These are phyloP conservation scores for Clohesyomyces aquaticus DNA, from an alignment of 495 filamentous ascomycete species.

Conservation along the genomic window DNA sequence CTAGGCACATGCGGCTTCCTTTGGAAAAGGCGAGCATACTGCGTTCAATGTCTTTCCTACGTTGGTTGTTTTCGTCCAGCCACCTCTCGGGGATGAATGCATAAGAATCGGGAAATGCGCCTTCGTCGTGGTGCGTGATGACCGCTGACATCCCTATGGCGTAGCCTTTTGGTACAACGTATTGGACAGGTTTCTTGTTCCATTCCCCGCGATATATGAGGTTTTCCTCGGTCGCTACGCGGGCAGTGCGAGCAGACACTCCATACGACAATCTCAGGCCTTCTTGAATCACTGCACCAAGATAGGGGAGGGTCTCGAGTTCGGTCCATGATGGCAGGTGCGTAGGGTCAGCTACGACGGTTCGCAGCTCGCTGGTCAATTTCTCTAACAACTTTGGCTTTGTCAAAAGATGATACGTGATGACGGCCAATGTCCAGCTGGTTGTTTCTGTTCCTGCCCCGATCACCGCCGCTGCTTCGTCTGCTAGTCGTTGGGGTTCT, in stretches of 20 bases:
- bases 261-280: constrained; percentile 53
- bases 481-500: constrained; percentile 6
- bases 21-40: too few species aligned
- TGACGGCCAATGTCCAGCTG: constrained; percentile 14
- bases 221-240: constrained; percentile 50
- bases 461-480: constrained; percentile 25
- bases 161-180: too few species aligned
- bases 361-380: constrained; percentile 28
- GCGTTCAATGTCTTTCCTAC: too few species aligned
- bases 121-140: too few species aligned
- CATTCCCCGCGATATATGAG: constrained; percentile 46
- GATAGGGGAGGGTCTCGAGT: constrained; percentile 43
- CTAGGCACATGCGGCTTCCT: too few species aligned
- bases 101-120: too few species aligned
- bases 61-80: too few species aligned
- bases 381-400: constrained; percentile 22
- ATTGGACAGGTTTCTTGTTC: too few species aligned
- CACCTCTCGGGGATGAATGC: too few species aligned
- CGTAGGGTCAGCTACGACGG: not conserved
- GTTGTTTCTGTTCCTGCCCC: constrained; percentile 31
- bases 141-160: too few species aligned
- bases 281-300: constrained; percentile 54
- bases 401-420: constrained; percentile 36
- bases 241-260: constrained; percentile 48
- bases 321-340: constrained; percentile 14